Conservation (phyloP, 1,139 yeast genomes). For the Petasospora rhodanensis region DNA sequence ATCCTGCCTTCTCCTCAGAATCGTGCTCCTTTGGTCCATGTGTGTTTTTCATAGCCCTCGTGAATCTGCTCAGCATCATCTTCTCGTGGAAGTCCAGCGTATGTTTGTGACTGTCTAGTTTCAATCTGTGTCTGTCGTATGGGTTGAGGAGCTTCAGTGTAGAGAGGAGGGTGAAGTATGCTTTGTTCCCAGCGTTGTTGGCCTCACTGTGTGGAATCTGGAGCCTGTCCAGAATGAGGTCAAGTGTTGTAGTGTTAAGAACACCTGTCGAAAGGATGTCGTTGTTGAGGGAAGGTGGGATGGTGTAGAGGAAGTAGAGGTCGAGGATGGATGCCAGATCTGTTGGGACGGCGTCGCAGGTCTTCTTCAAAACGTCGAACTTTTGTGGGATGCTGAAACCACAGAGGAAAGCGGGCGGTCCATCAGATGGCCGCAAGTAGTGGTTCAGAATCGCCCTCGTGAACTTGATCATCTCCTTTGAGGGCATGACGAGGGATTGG, state of each 20-base stretch:
- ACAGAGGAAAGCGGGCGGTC: slow-evolving; percentile 21
- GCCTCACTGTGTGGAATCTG: slow-evolving; percentile 55
- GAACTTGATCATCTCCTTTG: slow-evolving; percentile 35
- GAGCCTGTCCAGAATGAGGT: slow-evolving; percentile 51
- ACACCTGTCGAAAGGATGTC: slow-evolving; percentile 4
- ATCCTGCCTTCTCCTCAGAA: neutral
- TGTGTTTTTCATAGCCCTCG: slow-evolving; percentile 3
- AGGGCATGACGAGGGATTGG: slow-evolving; percentile 40
- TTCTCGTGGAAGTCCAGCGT: slow-evolving; percentile 15
- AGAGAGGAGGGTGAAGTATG: slow-evolving; percentile 51
- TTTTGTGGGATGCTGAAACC: slow-evolving; percentile 68
- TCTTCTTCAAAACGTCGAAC: slow-evolving; percentile 41
- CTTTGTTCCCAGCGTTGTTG: slow-evolving; percentile 77
- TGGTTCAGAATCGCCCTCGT: slow-evolving; percentile 38
- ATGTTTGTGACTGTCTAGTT: slow-evolving; percentile 13
- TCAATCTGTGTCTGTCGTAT: slow-evolving; percentile 12
- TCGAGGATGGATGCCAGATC: slow-evolving; percentile 18
- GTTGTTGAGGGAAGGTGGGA: slow-evolving; percentile 10
- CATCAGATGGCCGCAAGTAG: slow-evolving; percentile 27
- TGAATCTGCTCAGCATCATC: slow-evolving; percentile 1
- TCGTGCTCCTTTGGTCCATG: too few species aligned
- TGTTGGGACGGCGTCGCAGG: slow-evolving; percentile 43
- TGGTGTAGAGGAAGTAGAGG: slow-evolving; percentile 12
- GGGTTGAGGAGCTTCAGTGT: slow-evolving; percentile 16
- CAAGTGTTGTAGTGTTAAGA: slow-evolving; percentile 30